A percentile compares a stretch with the other conserved stretches of the same genome.
Conservation (phyloP, 2,329 filamentous ascomycete genomes). For the Hymenoscyphus albidus region DNA sequence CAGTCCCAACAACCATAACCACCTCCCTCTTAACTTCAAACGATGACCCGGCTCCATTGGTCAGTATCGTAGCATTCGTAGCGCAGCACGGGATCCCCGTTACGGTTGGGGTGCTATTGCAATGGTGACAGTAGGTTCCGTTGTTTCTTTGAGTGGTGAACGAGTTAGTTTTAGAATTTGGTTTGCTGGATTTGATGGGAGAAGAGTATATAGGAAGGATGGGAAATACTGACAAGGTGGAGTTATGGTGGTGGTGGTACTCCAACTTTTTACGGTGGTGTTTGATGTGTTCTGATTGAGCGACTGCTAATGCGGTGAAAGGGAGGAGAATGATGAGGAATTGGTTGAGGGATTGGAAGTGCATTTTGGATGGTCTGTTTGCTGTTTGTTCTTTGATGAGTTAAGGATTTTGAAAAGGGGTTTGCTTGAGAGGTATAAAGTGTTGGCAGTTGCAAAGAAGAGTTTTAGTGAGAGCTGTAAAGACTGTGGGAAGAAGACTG, state of each 20-base stretch:
- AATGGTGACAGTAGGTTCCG: background rate
- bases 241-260: background rate
- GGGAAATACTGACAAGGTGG: background rate
- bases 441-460: background rate
- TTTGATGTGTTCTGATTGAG: background rate
- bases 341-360: background rate
- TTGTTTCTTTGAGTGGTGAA: background rate
- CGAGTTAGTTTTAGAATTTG: background rate
- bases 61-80: background rate
- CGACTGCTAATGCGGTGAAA: background rate
- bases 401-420: background rate
- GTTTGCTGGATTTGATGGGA: background rate
- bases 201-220: too few species aligned
- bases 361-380: background rate
- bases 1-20: background rate
- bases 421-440: background rate
- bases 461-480: background rate
- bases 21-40: background rate
- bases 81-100: background rate
- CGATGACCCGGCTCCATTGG: background rate
- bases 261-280: background rate
- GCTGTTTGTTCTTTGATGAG: background rate
- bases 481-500: background rate
- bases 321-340: background rate
- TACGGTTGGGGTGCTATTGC: background rate